phyloP scores from a whole-genome alignment of 176 grass and related monocot species.

The Bothriochloa decipiens region DNA sequence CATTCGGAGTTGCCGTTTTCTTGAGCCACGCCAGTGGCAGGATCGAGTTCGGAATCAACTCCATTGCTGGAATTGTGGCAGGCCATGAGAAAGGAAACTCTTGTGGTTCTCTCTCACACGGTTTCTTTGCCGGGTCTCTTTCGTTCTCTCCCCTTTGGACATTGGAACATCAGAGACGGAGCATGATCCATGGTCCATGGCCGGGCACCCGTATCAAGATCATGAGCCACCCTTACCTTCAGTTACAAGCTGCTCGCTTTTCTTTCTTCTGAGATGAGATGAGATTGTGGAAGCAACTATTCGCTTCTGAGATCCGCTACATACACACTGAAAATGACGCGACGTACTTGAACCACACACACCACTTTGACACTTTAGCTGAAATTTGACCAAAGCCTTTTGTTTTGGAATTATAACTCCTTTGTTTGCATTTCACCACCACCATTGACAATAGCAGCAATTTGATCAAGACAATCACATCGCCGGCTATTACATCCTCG shows the following conservation, averaged over 20 bases:
- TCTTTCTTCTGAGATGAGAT: not conserved
- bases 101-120: not conserved
- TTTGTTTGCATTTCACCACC: slow-evolving; percentile 9
- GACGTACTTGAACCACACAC: slow-evolving; percentile 1
- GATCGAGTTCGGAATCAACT: not conserved
- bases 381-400: slow-evolving; percentile 38
- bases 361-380: not conserved
- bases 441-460: not conserved
- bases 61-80: slow-evolving; percentile 13
- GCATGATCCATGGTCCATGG: slow-evolving; percentile 25
- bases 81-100: not conserved
- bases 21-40: slow-evolving; percentile 28
- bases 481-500: not conserved
- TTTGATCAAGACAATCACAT: slow-evolving; percentile 56
- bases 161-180: not conserved
- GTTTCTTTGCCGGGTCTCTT: not conserved
- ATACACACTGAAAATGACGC: slow-evolving; percentile 31
- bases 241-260: slow-evolving; percentile 23
- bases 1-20: slow-evolving; percentile 26
- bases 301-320: slow-evolving; percentile 29
- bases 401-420: not conserved
- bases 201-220: not conserved
- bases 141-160: not conserved
- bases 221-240: slow-evolving; percentile 4
- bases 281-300: slow-evolving; percentile 9